Conservation (phyloP, 148 eudicot species). For the Vaccinium corymbosum region DNA sequence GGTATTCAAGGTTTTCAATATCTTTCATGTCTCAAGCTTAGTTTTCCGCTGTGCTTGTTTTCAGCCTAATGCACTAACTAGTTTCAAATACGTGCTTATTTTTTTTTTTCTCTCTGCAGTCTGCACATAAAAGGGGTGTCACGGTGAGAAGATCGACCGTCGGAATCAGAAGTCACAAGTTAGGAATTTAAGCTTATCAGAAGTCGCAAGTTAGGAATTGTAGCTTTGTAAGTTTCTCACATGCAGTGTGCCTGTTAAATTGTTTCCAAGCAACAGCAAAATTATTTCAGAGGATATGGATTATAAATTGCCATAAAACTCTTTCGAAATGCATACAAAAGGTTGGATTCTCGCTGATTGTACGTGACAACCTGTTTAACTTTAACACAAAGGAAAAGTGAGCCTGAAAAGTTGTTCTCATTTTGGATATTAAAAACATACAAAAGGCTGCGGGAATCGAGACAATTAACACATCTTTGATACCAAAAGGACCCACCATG, state of each 20-base stretch:
- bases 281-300: background rate
- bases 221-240: background rate
- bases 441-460: background rate
- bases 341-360: background rate
- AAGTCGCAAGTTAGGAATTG: background rate
- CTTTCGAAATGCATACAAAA: background rate
- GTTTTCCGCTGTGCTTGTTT: background rate
- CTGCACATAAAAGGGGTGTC: background rate
- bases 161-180: background rate
- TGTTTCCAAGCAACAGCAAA: background rate
- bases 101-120: background rate
- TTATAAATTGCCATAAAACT: background rate
- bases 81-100: background rate
- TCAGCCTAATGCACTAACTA: background rate
- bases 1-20: background rate
- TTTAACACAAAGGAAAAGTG: background rate
- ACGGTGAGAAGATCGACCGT: background rate
- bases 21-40: background rate
- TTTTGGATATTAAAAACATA: background rate
- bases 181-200: background rate
- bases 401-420: background rate
- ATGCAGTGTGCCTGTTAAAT: background rate
- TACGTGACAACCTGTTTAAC: background rate
- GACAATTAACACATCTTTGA: background rate
- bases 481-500: background rate